Base-by-base conservation (phyloP, 768 basidiomycete species). In the Rhizopogon sp. region DNA sequence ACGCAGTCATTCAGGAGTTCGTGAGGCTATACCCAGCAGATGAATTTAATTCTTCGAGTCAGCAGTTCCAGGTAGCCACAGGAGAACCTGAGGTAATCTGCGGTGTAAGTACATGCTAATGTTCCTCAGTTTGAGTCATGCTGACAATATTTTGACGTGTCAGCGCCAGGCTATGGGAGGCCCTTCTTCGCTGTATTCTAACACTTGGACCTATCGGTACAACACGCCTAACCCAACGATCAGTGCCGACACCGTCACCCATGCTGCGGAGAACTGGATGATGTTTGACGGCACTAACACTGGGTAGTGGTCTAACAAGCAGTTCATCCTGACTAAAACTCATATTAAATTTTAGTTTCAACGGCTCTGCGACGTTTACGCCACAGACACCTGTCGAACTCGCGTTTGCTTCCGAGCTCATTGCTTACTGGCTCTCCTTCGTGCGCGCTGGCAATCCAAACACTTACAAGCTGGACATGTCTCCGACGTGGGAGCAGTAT, bases 251-350 rank as follows among this genome's bases (percentile, higher is more conserved):
- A 68, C 50, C 8, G 78, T 80, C 1, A 65, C 51, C 1, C 83
- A 84, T 57, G 76, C 83, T 6, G 74, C 84, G 1, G 84, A 83
- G 63, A 84, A 85, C 60, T 84, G 80, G 79, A 84, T 83, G 81
- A 80, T 85, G 83, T 84, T 83, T 70, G 64, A 67, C 20, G 84
- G 85, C 1, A 77, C 74, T 1, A 79, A 79, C 55, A 83, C 83
- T 31, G 84, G 84, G 85, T 83, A 61, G 17, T 72, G 60, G 9
- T 25, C 22, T 31, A 35, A 17, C 9, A 31, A 17, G 31, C 17
- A 20, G n/a, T 25, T 25, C 25, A 25, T 25, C 25, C 25, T 25
- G 25, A 25, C 17, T 20, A 33, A 11, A 20, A 3, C 31, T 8
- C 31, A 33, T 3, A 11, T 13, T 40, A 8, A 37, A 1, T 16